These are phyloP conservation scores for Penicillium subrubescens DNA, from an alignment of 495 filamentous ascomycete genomes.

Conservation along the genomic window DNA sequence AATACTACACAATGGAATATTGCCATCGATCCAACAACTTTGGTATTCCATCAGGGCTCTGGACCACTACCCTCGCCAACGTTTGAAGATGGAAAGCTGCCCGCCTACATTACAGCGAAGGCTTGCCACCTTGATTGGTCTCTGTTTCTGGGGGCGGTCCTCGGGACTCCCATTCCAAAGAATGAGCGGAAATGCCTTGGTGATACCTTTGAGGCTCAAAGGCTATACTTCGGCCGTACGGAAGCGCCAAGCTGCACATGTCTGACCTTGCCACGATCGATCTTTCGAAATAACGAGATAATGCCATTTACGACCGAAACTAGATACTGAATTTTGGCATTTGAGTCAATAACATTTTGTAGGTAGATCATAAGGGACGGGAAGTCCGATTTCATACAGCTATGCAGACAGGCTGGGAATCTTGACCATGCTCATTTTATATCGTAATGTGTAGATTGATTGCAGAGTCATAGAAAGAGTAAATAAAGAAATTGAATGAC, in stretches of 20 bases:
- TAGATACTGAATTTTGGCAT: neutral
- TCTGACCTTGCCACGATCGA: neutral
- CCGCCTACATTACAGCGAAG: neutral
- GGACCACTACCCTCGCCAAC: neutral
- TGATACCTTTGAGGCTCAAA: neutral
- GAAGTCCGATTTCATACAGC: neutral
- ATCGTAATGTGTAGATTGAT: neutral
- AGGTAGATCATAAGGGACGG: neutral
- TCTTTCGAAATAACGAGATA: neutral
- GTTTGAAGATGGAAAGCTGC: neutral
- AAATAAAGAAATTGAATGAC: neutral
- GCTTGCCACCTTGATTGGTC: neutral
- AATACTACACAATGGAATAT: neutral
- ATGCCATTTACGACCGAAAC: neutral
- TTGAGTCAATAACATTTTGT: neutral
- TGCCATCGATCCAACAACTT: neutral
- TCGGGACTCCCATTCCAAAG: neutral
- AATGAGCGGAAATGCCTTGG: neutral
- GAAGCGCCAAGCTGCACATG: neutral
- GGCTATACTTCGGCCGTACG: neutral
- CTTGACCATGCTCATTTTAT: neutral
- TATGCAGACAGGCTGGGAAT: neutral
- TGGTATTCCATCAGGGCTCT: neutral
- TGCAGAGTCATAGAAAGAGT: neutral
- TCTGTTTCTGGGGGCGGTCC: neutral